These are phyloP conservation scores for Neurospora sp. DNA, from an alignment of 495 filamentous ascomycete species.

Conservation along the genomic window DNA sequence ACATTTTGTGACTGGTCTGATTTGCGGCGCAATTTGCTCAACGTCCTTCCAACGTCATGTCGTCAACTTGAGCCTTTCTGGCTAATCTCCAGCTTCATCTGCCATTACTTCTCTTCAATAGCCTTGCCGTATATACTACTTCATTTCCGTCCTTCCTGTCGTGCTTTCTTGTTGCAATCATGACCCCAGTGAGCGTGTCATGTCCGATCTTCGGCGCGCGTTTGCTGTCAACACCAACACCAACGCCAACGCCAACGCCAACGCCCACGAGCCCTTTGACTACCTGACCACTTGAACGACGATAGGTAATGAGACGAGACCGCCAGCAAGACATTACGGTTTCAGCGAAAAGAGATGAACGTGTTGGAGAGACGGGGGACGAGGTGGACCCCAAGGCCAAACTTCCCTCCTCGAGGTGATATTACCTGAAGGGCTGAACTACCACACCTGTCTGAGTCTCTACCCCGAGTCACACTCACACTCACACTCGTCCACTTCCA, in stretches of 20 bases:
- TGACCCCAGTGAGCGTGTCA: not conserved
- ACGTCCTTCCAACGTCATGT: not conserved
- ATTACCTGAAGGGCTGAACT: not conserved
- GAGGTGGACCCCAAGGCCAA: not conserved
- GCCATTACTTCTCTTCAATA: not conserved
- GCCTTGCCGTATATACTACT: not conserved
- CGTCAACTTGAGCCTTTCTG: not conserved
- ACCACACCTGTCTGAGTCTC: not conserved
- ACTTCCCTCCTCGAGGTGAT: not conserved
- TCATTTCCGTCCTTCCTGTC: no score
- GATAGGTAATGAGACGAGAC: not conserved
- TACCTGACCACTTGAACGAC: not conserved
- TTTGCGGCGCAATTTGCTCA: not conserved
- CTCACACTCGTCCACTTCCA: not conserved
- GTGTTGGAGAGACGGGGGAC: not conserved
- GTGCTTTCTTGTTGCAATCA: no score
- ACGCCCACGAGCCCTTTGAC: not conserved
- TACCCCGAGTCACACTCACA: not conserved
- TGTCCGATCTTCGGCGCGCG: not conserved
- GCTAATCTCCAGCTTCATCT: not conserved
- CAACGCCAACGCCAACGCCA: not conserved
- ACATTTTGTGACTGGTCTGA: not conserved
- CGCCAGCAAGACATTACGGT: not conserved
- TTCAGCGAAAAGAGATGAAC: not conserved
- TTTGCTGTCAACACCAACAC: not conserved